phyloP scores from a whole-genome alignment of 495 filamentous ascomycete genomes.

The Trichoderma orchidacearum region DNA sequence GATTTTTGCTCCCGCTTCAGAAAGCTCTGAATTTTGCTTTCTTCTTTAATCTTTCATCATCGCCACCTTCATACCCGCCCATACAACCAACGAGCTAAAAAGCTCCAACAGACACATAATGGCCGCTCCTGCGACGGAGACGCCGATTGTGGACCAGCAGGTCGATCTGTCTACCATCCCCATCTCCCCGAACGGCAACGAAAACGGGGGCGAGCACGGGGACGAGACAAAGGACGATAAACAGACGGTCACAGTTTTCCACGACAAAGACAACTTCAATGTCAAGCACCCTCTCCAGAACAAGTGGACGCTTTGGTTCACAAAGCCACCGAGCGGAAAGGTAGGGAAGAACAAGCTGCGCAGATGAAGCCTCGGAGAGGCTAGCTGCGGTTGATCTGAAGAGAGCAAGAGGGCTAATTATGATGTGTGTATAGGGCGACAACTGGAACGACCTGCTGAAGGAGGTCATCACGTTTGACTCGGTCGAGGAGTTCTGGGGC shows the following conservation, averaged over 20 bases:
- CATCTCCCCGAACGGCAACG: conserved; percentile 50
- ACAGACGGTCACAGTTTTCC: conserved; percentile 80
- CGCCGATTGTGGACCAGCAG: conserved; percentile 14
- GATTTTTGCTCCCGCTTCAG: not conserved
- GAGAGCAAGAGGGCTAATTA: not conserved
- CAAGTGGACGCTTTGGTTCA: conserved; percentile 98
- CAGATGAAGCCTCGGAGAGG: not conserved
- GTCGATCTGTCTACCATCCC: conserved; percentile 55
- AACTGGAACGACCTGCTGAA: conserved; percentile 98
- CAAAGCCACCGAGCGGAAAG: conserved; percentile 95
- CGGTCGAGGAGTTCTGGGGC: conserved; percentile 99
- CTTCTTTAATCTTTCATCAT: not conserved
- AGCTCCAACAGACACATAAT: not conserved
- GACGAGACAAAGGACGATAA: conserved; percentile 18
- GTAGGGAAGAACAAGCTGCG: conserved; percentile 24
- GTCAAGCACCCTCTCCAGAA: conserved; percentile 96
- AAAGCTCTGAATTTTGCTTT: not conserved
- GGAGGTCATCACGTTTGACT: conserved; percentile 96
- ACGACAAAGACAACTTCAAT: conserved; percentile 95
- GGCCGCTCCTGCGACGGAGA: conserved; percentile 2
- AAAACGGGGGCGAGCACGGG: conserved; percentile 21
- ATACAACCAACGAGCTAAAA: not conserved
- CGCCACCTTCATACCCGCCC: not conserved
- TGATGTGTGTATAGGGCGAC: conserved; percentile 49
- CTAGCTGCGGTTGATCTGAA: not conserved